Percentiles rank a stretch among this genome's conserved stretches.
Evolutionary conservation across 2,329 filamentous ascomycete species (phyloP).

Genomic region (Botrytis medusae): DNA sequence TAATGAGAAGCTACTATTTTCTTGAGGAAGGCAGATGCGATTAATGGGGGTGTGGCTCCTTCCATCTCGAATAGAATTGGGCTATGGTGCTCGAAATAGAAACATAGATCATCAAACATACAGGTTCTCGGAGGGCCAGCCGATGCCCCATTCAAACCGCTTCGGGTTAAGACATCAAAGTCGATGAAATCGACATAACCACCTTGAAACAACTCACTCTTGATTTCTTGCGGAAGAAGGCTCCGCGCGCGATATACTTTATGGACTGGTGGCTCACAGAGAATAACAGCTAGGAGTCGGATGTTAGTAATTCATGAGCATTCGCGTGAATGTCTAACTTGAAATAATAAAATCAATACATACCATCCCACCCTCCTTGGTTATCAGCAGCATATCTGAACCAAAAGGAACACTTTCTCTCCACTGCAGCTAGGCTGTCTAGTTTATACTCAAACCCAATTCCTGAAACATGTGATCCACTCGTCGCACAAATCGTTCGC

Average conservation of each 20-base stretch:
- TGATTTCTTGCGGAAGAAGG: conserved; percentile 7
- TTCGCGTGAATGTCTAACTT: background rate
- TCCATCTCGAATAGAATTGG: background rate
- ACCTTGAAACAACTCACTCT: conserved; percentile 5
- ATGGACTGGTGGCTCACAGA: conserved; percentile 7
- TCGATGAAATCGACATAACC: conserved; percentile 12
- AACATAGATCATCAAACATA: conserved; percentile 24
- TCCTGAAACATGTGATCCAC: conserved; percentile 20
- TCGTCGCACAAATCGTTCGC: conserved; percentile 18
- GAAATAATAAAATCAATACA: background rate
- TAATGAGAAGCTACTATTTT: conserved; percentile 23
- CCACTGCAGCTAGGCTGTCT: conserved; percentile 1
- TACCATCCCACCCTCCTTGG: conserved; percentile 8
- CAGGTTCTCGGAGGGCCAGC: conserved; percentile 21
- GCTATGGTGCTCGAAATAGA: conserved; percentile 23
- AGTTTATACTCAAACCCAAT: conserved; percentile 16
- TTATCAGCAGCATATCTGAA: background rate
- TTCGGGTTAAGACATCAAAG: background rate
- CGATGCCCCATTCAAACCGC: background rate
- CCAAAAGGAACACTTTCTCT: conserved; percentile 19
- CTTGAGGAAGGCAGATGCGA: conserved; percentile 16
- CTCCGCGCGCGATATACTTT: background rate
- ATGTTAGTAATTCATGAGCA: background rate
- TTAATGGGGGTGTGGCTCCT: background rate
- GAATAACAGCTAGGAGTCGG: background rate